A percentile compares a stretch with the other conserved stretches of the same genome.
Conservation (phyloP, 148 eudicot species). For the Cornus kousa region DNA sequence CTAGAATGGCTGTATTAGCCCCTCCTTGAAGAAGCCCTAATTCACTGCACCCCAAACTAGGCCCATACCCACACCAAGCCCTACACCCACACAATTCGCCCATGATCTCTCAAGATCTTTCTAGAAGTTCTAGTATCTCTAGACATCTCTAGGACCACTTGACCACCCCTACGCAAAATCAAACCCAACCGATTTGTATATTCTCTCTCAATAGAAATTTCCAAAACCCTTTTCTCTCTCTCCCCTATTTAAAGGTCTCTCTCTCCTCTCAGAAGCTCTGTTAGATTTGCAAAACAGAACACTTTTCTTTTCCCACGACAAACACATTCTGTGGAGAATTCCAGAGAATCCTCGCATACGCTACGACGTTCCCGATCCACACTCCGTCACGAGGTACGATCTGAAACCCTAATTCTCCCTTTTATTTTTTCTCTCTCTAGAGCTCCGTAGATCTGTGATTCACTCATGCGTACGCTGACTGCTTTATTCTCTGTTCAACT, state of each 20-base stretch:
- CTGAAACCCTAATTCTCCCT: slow-evolving; percentile 10
- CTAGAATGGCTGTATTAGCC: no score
- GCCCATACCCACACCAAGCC: no score
- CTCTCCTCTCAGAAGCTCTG: neutral
- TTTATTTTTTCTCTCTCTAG: neutral
- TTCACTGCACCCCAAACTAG: no score
- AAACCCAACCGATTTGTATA: no score
- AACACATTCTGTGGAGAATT: neutral
- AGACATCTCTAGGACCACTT: no score
- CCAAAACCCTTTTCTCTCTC: neutral
- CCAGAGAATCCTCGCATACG: neutral
- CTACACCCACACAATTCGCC: no score
- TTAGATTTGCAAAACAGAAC: no score
- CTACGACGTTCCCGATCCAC: neutral
- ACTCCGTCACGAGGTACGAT: slow-evolving; percentile 7
- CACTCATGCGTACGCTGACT: neutral
- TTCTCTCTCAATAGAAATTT: neutral
- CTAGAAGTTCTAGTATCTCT: no score
- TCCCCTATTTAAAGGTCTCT: neutral
- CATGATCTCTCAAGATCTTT: no score
- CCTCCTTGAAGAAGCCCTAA: no score
- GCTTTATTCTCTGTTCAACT: neutral
- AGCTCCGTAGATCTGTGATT: slow-evolving; percentile 6
- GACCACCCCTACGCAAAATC: no score
- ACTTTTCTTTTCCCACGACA: neutral